Conservation (phyloP, 2,329 filamentous ascomycete species). For the Chaetomium strumarium region DNA sequence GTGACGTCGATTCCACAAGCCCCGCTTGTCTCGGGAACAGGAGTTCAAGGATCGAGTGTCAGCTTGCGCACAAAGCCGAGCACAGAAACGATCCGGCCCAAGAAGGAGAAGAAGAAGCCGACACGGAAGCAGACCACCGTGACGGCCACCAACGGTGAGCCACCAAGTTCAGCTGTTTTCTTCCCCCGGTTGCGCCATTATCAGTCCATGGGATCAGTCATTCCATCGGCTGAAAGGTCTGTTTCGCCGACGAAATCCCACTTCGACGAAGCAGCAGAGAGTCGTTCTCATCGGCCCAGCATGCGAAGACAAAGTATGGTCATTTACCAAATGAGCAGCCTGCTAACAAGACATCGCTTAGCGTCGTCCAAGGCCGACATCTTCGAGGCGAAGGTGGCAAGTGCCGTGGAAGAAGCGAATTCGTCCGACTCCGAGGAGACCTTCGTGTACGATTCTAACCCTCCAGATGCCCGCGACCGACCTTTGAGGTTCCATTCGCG, state of each 20-base stretch:
- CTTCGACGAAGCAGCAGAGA: slow-evolving; percentile 29
- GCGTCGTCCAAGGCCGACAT: slow-evolving; percentile 95
- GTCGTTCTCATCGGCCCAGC: slow-evolving; percentile 20
- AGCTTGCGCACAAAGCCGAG: slow-evolving; percentile 83
- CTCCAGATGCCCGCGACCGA: slow-evolving; percentile 59
- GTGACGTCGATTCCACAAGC: slow-evolving; percentile 87
- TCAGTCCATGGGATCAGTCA: slow-evolving; percentile 35
- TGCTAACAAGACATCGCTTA: slow-evolving; percentile 45
- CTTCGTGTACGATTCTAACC: slow-evolving; percentile 98
- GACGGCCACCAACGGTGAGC: slow-evolving; percentile 67
- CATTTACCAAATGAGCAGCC: slow-evolving; percentile 35
- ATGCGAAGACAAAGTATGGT: slow-evolving; percentile 30
- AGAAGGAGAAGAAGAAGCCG: slow-evolving; percentile 82
- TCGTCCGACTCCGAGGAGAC: slow-evolving; percentile 97
- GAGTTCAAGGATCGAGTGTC: slow-evolving; percentile 58
- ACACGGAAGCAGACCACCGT: slow-evolving; percentile 69
- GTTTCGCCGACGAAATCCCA: slow-evolving; percentile 32
- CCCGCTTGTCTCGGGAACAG: slow-evolving; percentile 60
- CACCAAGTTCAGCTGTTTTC: slow-evolving; percentile 25
- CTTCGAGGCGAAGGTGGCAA: slow-evolving; percentile 95
- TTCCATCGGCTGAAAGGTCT: slow-evolving; percentile 27
- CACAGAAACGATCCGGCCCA: slow-evolving; percentile 91
- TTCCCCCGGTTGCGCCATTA: slow-evolving; percentile 36
- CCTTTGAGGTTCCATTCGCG: slow-evolving; percentile 82
- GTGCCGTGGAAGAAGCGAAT: slow-evolving; percentile 89